These are phyloP conservation scores for Cantharellus anzutake DNA, from an alignment of 768 basidiomycete genomes.

Conservation along the genomic window DNA sequence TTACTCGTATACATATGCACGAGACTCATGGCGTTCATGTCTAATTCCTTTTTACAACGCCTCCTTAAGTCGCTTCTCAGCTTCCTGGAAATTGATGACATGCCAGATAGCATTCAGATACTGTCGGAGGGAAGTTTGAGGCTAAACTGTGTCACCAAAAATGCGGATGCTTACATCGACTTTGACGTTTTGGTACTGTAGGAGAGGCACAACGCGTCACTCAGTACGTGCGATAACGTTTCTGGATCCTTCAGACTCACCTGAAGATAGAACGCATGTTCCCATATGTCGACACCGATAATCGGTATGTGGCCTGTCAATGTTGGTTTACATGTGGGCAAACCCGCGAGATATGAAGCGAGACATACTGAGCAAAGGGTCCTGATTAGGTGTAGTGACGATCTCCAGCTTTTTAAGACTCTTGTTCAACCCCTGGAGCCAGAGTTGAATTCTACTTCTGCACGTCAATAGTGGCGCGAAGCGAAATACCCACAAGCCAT, in stretches of 20 bases:
- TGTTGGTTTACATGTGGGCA: neutral
- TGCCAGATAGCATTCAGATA: constrained; percentile 93
- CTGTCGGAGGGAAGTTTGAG: constrained; percentile 20
- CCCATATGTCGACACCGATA: constrained; percentile 96
- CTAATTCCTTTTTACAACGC: constrained; percentile 10
- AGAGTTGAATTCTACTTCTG: neutral
- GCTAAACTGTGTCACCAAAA: neutral
- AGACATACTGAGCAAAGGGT: constrained; percentile 52
- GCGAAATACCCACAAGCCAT: constrained; percentile 51
- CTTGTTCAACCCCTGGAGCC: constrained; percentile 44
- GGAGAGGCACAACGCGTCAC: neutral
- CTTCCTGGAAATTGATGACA: constrained; percentile 91
- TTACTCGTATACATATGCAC: too few relatives aligned
- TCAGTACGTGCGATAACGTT: neutral
- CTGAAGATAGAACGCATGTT: constrained; percentile 69
- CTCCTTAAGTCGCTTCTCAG: constrained; percentile 37
- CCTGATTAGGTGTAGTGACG: constrained; percentile 89
- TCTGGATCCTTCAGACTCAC: neutral
- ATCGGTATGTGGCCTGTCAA: constrained; percentile 61
- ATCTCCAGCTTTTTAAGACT: constrained; percentile 62
- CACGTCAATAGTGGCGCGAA: neutral
- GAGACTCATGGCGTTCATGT: too few relatives aligned
- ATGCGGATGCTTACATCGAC: constrained; percentile 46
- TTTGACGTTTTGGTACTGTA: constrained; percentile 71
- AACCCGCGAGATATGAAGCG: neutral